Percentiles rank a stretch among this genome's conserved stretches.
phyloP scores from a whole-genome alignment of 305 asterid genomes.

The Fraxinus floribunda region DNA sequence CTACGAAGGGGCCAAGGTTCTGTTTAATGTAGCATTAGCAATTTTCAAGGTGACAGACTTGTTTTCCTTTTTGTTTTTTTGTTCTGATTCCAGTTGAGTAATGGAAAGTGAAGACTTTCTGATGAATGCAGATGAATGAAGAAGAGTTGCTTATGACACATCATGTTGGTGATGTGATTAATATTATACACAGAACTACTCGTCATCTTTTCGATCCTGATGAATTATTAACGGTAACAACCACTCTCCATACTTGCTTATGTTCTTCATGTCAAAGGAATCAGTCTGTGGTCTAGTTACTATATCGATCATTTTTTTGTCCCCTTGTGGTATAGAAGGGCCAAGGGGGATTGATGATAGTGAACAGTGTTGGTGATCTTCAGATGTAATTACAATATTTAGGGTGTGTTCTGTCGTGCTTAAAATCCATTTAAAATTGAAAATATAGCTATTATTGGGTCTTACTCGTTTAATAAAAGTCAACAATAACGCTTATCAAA shows the following conservation, averaged over 20 bases:
- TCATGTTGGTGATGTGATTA: constrained; percentile 92
- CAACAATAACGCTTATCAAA: no score
- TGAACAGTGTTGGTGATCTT: not conserved
- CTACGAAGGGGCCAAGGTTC: constrained; percentile 89
- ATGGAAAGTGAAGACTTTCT: not conserved
- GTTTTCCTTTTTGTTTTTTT: not conserved
- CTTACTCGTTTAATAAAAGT: no score
- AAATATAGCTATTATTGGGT: no score
- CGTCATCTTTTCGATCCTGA: constrained; percentile 94
- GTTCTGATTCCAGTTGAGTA: not conserved
- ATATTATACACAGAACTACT: constrained; percentile 75
- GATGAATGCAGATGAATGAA: constrained; percentile 78
- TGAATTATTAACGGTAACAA: constrained; percentile 72
- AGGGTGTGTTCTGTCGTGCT: no score
- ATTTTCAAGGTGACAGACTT: constrained; percentile 62
- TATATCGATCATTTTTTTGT: not conserved
- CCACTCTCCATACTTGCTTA: not conserved
- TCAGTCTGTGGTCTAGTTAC: not conserved
- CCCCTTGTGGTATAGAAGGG: not conserved
- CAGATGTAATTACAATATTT: not conserved
- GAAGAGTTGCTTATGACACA: constrained; percentile 69
- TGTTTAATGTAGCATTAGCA: constrained; percentile 85
- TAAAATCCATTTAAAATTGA: no score
- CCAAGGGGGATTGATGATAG: not conserved
- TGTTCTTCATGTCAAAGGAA: not conserved